Evolutionary conservation across 176 grass and related monocot species (phyloP).

Genomic region (Eleusine coracana): DNA sequence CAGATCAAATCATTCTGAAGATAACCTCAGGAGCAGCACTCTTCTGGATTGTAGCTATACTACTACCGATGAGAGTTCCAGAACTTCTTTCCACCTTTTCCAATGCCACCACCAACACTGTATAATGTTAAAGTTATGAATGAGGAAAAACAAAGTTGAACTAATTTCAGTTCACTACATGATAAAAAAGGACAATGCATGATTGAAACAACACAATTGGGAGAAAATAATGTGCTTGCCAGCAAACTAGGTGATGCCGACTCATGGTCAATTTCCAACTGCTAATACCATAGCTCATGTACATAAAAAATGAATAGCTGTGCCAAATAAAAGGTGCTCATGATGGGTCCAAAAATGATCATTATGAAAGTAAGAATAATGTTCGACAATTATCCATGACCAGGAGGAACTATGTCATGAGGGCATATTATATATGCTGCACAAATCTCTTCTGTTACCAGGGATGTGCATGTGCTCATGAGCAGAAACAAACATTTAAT

Average conservation of each 20-base stretch:
- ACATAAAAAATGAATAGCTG: slow-evolving; percentile 12
- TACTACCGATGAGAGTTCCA: slow-evolving; percentile 88
- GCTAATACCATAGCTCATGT: background rate
- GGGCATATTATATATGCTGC: background rate
- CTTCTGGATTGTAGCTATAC: slow-evolving; percentile 98
- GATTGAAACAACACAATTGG: background rate
- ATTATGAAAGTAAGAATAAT: background rate
- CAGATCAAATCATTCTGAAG: slow-evolving; percentile 26
- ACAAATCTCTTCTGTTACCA: background rate
- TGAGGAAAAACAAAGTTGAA: slow-evolving; percentile 11
- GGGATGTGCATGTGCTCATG: slow-evolving; percentile 20
- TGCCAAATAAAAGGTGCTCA: slow-evolving; percentile 22
- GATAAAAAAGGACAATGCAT: background rate
- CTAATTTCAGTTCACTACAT: background rate
- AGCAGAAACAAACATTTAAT: slow-evolving; percentile 14
- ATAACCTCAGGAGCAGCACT: slow-evolving; percentile 91
- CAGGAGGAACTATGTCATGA: background rate
- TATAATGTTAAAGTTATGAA: slow-evolving; percentile 36
- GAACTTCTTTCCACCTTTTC: slow-evolving; percentile 97
- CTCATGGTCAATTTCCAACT: background rate
- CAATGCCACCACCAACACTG: slow-evolving; percentile 90
- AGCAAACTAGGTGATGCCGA: background rate
- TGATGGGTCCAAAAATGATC: background rate
- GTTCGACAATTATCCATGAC: slow-evolving; percentile 1
- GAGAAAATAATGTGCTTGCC: background rate